Conservation (phyloP, 805 yeast species). For the Ogataea neopini region DNA sequence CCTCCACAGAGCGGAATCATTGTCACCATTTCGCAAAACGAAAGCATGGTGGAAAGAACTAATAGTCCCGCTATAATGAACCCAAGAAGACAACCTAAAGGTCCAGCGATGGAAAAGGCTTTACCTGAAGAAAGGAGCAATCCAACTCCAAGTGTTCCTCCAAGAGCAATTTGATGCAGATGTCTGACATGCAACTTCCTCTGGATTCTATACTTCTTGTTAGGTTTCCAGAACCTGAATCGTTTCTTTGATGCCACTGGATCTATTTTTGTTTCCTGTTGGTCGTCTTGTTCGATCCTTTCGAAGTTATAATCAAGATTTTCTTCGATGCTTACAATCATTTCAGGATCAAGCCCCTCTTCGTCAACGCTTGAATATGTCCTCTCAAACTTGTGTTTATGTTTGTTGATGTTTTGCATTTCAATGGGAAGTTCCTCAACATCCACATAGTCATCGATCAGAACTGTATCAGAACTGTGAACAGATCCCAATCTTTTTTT, state of each 20-base stretch:
- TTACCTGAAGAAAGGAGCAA: slow-evolving; percentile 68
- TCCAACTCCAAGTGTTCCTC: slow-evolving; percentile 81
- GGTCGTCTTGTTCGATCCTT: slow-evolving; percentile 14
- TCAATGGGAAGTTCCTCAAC: slow-evolving; percentile 33
- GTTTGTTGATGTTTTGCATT: slow-evolving; percentile 20
- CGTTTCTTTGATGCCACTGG: slow-evolving; percentile 1
- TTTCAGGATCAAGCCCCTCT: slow-evolving; percentile 23
- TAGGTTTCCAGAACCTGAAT: slow-evolving; percentile 11
- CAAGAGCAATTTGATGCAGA: slow-evolving; percentile 74
- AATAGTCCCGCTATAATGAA: slow-evolving; percentile 63
- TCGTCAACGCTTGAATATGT: neutral
- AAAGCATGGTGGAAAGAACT: slow-evolving; percentile 66
- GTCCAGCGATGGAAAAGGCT: slow-evolving; percentile 73
- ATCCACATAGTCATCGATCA: slow-evolving; percentile 33
- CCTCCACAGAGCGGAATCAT: slow-evolving; percentile 79
- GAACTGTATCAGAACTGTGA: slow-evolving; percentile 20
- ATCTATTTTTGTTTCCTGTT: neutral
- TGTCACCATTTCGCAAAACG: slow-evolving; percentile 82
- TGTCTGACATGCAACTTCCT: slow-evolving; percentile 65
- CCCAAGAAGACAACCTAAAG: slow-evolving; percentile 72
- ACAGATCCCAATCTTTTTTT: neutral
- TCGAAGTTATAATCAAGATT: slow-evolving; percentile 33
- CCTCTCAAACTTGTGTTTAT: neutral
- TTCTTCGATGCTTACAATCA: slow-evolving; percentile 33
- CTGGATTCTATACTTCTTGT: slow-evolving; percentile 41